Evolutionary conservation across 2,329 filamentous ascomycete genomes (phyloP).

Genomic region (Biscogniauxia mediterranea): DNA sequence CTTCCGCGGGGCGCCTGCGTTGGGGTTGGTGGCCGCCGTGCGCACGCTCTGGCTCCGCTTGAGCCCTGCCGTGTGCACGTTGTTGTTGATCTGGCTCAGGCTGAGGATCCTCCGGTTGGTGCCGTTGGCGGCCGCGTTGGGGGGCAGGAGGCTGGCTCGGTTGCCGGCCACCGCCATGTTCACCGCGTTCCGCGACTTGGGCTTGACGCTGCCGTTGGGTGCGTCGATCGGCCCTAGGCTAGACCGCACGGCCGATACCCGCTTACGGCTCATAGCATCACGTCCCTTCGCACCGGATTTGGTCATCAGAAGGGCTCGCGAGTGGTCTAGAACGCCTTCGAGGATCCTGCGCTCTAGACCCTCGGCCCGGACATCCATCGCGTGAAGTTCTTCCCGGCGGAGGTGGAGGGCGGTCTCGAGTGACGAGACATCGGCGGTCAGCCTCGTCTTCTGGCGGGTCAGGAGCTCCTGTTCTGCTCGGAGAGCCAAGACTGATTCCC

Average conservation of each 20-base stretch:
- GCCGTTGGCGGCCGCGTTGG: slow-evolving; percentile 50
- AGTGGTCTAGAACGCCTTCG: slow-evolving; percentile 95
- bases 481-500: slow-evolving; percentile 55
- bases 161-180: slow-evolving; percentile 55
- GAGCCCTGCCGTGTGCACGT: slow-evolving; percentile 62
- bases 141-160: slow-evolving; percentile 42
- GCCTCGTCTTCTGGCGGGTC: slow-evolving; percentile 71
- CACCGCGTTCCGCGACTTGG: slow-evolving; percentile 39
- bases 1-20: slow-evolving; percentile 53
- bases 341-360: slow-evolving; percentile 87
- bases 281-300: slow-evolving; percentile 52
- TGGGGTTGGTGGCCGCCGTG: slow-evolving; percentile 43
- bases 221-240: slow-evolving; percentile 39
- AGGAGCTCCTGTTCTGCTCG: slow-evolving; percentile 73
- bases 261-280: slow-evolving; percentile 60
- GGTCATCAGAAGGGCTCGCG: slow-evolving; percentile 80
- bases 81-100: slow-evolving; percentile 84
- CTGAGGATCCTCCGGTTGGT: slow-evolving; percentile 77
- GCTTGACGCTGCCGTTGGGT: slow-evolving; percentile 22
- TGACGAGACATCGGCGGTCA: slow-evolving; percentile 83
- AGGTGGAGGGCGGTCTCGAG: slow-evolving; percentile 88
- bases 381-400: slow-evolving; percentile 83
- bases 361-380: slow-evolving; percentile 89
- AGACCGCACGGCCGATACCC: slow-evolving; percentile 39
- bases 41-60: slow-evolving; percentile 79